Base-by-base conservation (phyloP, 345 rosid species). In the Euphorbia peplus region DNA sequence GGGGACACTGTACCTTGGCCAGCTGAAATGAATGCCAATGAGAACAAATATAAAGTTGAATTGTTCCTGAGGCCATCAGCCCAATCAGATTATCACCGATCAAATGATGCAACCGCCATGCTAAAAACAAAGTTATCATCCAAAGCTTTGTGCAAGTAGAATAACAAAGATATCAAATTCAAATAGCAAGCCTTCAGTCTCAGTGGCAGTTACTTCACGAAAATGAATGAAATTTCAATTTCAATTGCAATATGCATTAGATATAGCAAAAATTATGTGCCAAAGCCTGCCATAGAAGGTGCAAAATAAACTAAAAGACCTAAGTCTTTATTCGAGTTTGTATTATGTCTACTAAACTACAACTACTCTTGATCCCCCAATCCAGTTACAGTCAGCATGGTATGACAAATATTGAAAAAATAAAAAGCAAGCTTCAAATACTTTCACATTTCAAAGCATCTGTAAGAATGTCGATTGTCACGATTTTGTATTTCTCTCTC, bases 1-100 rank as follows among this genome's bases (percentile, higher is more conserved):
- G 78, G 7, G 98, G 90, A 64, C 98, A 92, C 26, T 92, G 95
- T 22, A 92, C 96, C 60, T 78, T 83, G 41, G 91, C 95, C 67
- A 92, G 76, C 98, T 92, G 92, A 80, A 70, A 76, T 37, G 72
- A 30, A 62, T 61, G 58, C 52, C 60, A 69, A 64, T 14, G 57
- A 22, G 4, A 35, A 28, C 41, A 32, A 22, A 61, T 54, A 24
- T 39, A 5, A 44, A 53, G 15, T 67, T 16, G 35, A 69, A 59
- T 18, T 22, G n/a, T 35, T 0, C 46, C 39, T 26, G 16, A 71
- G 44, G 24, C 57, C 42, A 13, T n/a, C 21, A 46, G 25, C 39
- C 44, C 71, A 68, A n/a, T 55, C 30, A 59, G 21, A 55, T 25
- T 30, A 42, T 57, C 14, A 68, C 29, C 29, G n/a, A 67, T 8